Base-by-base conservation (phyloP, 257 asterid species). In the Capsicum baccatum region DNA sequence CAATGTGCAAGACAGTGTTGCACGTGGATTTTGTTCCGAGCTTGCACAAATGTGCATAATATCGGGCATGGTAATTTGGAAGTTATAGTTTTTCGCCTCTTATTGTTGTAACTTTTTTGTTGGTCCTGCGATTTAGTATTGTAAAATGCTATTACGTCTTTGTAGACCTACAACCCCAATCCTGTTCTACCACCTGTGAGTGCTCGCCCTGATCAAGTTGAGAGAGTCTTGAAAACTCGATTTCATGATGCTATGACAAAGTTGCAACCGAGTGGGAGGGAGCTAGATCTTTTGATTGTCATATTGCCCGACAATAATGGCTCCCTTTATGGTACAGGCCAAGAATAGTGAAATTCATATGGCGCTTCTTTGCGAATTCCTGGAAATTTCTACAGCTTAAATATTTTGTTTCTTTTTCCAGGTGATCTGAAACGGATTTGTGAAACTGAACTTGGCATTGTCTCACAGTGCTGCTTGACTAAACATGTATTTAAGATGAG, bases 251-350 rank as follows among this genome's bases (percentile, higher is more conserved):
- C 92, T 64, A 90, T 91, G 94, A 86, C 93, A 5, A 90, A 83
- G 64, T 85, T 94, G 85, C 92, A 85, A 85, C 89, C 94, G 7
- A 86, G 89, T 5, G 89, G 87, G 86, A 95, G 88, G 90, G 98
- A 94, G 85, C 97, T 97, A 14, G 99, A 97, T 91, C 91, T 97
- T 89, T 92, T 97, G 67, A 89, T 97, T 59, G 99, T 94, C 76
- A 89, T 97, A 66, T 88, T 97, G 55, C 99, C 99, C 0, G 99
- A 97, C 88, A 97, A 97, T 73, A 97, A 97, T 84, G 98, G 98
- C 78, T 91, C 98, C 50, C 97, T 97, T 44, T 97, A 97, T 88
- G 99, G 99, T 97, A 92, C 83, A 84, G 15, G 9, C 52, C 57
- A 68, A 16, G 15, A 86, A 54, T 76, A 37, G 62, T 66, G 47